Conservation (phyloP, 139 green algal genomes). For the Yamagishiella unicocca region DNA sequence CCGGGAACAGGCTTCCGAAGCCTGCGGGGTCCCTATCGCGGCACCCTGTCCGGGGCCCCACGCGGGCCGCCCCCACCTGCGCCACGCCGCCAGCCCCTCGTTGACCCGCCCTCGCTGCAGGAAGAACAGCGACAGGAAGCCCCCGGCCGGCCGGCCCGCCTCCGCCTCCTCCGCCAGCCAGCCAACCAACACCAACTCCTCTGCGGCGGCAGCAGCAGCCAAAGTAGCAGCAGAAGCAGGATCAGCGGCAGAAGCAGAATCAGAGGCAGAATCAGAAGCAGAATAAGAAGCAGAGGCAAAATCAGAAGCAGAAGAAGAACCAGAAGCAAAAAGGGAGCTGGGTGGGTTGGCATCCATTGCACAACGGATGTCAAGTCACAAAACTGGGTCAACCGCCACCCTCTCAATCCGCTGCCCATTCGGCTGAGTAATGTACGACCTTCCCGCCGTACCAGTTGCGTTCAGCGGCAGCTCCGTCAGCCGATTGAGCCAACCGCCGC, state of each 20-base stretch:
- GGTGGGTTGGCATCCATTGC: neutral
- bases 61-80: neutral
- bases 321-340: neutral
- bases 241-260: too few relatives aligned
- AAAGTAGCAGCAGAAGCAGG: too few relatives aligned
- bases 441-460: neutral
- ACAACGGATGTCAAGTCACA: too few relatives aligned
- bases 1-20: too few relatives aligned
- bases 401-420: too few relatives aligned
- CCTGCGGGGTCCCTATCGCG: too few relatives aligned
- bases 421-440: too few relatives aligned
- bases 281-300: too few relatives aligned
- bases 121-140: conserved; percentile 53
- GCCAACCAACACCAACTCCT: conserved; percentile 48
- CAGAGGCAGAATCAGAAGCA: too few relatives aligned
- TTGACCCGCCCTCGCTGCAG: conserved; percentile 34
- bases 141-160: conserved; percentile 8
- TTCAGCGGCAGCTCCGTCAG: conserved; percentile 42
- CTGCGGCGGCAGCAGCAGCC: neutral
- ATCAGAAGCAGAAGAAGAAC: too few relatives aligned
- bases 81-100: conserved; percentile 11
- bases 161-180: conserved; percentile 34
- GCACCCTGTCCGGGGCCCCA: too few relatives aligned
- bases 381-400: too few relatives aligned
- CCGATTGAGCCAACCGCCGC: conserved; percentile 6